Base-by-base conservation (phyloP, 495 filamentous ascomycete genomes). In the Hamigera avellanea region DNA sequence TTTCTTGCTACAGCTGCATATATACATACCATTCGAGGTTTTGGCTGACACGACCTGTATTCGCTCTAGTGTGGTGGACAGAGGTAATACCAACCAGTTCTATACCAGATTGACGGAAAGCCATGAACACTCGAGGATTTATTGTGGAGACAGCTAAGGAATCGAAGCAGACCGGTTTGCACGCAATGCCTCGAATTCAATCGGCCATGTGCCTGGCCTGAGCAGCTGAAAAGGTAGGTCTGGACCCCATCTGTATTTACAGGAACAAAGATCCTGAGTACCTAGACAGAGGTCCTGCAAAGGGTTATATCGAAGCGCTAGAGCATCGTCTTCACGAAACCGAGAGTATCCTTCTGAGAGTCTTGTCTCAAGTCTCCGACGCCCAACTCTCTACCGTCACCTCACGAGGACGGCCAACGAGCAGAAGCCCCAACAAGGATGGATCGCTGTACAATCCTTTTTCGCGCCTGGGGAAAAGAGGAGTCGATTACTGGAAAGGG, bases 241-340 rank as follows among this genome's bases (percentile, higher is more conserved):
- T 7, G 5, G 18, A 19, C 36, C 13, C 19, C n/a, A 13, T 6
- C n/a, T 5, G 8, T 27, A 2, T 7, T 3, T 19, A 9, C 15
- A 25, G 8, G 14, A 16, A 9, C 8, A 32, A 18, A 2, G 25
- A 26, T 23, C 14, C 8, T 3, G 14, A 2, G 16, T 14, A 29
- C 17, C 2, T 16, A 15, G 30, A 2, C 23, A 62, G 61, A 17
- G 59, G 61, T 1, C 61, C 61, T 19, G 48, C 56, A 19, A 66
- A 63, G 31, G 61, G 59, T 7, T 58, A 66, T 37, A 45, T 60
- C 13, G 61, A 66, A 44, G 48, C 53, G 17, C 34, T 66, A 9
- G 59, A 66, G 27, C 49, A 57, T 17, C 50, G 61, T 23, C 52
- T 66, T 1, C 56, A 57, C 19, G 44, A 63, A 17, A 66, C 59